These are phyloP conservation scores for Cyberlindnera xishuangbannaensis DNA, from an alignment of 805 yeast genomes.

Conservation along the genomic window DNA sequence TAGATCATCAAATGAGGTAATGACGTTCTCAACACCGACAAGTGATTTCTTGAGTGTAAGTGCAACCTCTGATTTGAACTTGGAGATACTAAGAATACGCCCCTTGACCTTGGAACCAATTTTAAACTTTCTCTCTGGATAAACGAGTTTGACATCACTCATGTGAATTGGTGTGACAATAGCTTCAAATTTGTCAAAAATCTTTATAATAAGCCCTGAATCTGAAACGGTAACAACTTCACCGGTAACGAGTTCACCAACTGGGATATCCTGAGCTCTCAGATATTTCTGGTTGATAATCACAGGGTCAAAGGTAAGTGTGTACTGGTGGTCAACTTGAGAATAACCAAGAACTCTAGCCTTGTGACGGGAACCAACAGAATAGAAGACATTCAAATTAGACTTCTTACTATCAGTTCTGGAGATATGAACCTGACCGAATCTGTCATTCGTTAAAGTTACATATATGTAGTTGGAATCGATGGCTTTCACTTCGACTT, in stretches of 20 bases:
- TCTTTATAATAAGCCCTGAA: slow-evolving; percentile 60
- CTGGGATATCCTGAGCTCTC: slow-evolving; percentile 64
- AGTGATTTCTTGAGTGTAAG: slow-evolving; percentile 82
- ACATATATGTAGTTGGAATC: slow-evolving; percentile 54
- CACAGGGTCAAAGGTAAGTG: slow-evolving; percentile 63
- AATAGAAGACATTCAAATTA: slow-evolving; percentile 40
- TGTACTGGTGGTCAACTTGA: slow-evolving; percentile 56
- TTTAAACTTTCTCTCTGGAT: slow-evolving; percentile 91
- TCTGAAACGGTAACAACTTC: slow-evolving; percentile 50
- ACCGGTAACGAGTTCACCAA: slow-evolving; percentile 59
- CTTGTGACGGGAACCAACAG: slow-evolving; percentile 57
- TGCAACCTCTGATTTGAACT: slow-evolving; percentile 41
- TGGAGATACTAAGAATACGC: slow-evolving; percentile 52
- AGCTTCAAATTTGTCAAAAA: slow-evolving; percentile 67
- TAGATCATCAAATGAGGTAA: slow-evolving; percentile 45
- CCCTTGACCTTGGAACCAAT: slow-evolving; percentile 77
- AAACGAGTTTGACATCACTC: slow-evolving; percentile 74
- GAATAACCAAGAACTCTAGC: slow-evolving; percentile 78
- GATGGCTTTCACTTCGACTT: slow-evolving; percentile 53
- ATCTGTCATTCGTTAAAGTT: slow-evolving; percentile 45
- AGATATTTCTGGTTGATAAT: slow-evolving; percentile 61
- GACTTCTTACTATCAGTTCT: slow-evolving; percentile 46
- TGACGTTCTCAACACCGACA: slow-evolving; percentile 43
- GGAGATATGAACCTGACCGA: slow-evolving; percentile 78
- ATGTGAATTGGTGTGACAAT: slow-evolving; percentile 69